Conservation (phyloP, 768 basidiomycete species). For the Steccherinum ochraceum region DNA sequence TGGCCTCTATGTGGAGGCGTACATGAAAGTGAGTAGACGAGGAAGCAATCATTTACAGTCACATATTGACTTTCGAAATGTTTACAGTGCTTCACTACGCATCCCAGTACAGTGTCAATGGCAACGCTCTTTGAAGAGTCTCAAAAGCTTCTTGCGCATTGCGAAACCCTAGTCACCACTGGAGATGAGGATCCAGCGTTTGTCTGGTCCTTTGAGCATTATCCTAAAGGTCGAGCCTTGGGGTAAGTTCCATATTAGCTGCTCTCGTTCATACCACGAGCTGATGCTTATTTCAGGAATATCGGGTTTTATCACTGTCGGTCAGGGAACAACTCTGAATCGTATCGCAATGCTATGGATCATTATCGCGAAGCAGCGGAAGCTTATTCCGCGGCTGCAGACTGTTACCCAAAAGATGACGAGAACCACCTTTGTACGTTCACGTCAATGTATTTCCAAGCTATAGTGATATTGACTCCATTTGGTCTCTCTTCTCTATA, state of each 20-base stretch:
- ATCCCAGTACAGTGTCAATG: neutral
- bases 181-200: conserved; percentile 4
- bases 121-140: conserved; percentile 13
- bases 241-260: conserved; percentile 3
- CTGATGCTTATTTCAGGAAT: neutral
- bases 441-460: neutral
- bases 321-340: conserved; percentile 3
- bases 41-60: neutral
- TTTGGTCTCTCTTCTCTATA: too few relatives aligned
- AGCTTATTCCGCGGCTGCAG: conserved; percentile 6
- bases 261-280: neutral
- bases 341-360: neutral
- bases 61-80: neutral
- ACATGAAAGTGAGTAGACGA: conserved; percentile 26
- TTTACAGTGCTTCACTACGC: neutral
- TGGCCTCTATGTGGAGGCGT: conserved; percentile 25
- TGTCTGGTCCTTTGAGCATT: conserved; percentile 7
- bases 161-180: neutral
- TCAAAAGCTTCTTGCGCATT: conserved; percentile 8
- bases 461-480: neutral
- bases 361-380: conserved; percentile 1
- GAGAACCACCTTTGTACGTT: conserved; percentile 2
- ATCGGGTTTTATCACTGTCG: conserved; percentile 11
- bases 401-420: conserved; percentile 7
- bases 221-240: conserved; percentile 8